Evolutionary conservation across 75 land plant genomes (phyloP).

Genomic region (Isoetes taiwanensis): DNA sequence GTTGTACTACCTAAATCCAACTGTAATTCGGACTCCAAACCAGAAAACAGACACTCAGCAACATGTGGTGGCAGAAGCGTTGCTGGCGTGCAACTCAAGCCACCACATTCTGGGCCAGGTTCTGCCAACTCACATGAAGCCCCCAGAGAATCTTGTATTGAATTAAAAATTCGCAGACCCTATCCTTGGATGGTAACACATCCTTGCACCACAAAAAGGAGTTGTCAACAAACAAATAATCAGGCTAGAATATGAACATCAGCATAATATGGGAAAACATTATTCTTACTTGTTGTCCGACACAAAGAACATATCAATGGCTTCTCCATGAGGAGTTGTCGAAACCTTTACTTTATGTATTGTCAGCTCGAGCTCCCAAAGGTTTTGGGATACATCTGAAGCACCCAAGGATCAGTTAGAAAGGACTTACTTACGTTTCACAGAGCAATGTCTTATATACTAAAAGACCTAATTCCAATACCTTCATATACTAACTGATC

Average conservation of each 20-base stretch:
- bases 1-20: conserved; percentile 1
- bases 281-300: conserved; percentile 61
- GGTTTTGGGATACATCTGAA: conserved; percentile 48
- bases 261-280: no score
- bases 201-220: no score
- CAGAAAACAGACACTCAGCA: conserved; percentile 30
- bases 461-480: no score
- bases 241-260: no score
- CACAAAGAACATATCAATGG: conserved; percentile 57
- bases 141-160: no score
- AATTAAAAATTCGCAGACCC: no score
- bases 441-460: no score
- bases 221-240: no score
- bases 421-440: no score
- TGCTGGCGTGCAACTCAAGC: conserved; percentile 26
- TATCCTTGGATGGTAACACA: no score
- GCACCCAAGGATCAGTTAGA: background rate
- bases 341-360: conserved; percentile 66
- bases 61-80: conserved; percentile 35
- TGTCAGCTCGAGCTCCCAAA: conserved; percentile 74
- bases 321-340: conserved; percentile 71
- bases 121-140: conserved; percentile 33
- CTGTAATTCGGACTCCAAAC: background rate
- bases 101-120: conserved; percentile 36
- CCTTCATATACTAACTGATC: no score